Evolutionary conservation across 169 alveolate genomes (phyloP), one percentile per base, ranked within the genome.

Genomic region (Cryptosporidium parvum): DNA sequence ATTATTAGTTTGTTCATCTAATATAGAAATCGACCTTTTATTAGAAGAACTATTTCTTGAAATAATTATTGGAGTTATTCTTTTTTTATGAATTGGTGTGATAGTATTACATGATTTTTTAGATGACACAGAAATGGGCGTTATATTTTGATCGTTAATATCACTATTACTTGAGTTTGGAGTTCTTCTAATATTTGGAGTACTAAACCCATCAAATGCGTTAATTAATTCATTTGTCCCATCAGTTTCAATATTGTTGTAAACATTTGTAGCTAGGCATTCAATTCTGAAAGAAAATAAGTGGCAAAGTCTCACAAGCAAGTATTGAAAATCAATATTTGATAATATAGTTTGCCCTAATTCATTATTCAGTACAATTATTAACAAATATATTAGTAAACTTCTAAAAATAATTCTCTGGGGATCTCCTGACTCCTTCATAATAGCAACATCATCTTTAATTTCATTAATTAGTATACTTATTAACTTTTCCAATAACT

Each of bases 391-490:
- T 18, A 80, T 80, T 42, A 80, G 31, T 23, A 80, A 29, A 39
- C 89, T 80, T 80, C 89, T 80, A 44, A 80, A 80, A 18, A 39
- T 0, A 16, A 62, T 59, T 59, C 89, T 61, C 39, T 80, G 89
- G 21, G 42, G 35, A 42, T 80, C 89, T 23, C 68, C 73, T 21
- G 75, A 62, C 44, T 80, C 89, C 44, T 45, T 80, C 51, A 26
- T 42, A 23, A 80, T 80, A 16, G 26, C 62, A 33, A 7, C 14
- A 2, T 59, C 89, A n/a, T 80, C 89, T 44, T 45, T 62, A 2
- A 80, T 62, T 44, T 80, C 89, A 62, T 26, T 23, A 7, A 80
- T 59, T 80, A 80, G 23, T 12, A 80, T 61, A 23, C 23, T 42
- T 33, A 80, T 65, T 12, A 62, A 39, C 26, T 45, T 69, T n/a